These are phyloP conservation scores for Fusarium cyanostomum DNA, from an alignment of 2,329 filamentous ascomycete species.

Conservation along the genomic window DNA sequence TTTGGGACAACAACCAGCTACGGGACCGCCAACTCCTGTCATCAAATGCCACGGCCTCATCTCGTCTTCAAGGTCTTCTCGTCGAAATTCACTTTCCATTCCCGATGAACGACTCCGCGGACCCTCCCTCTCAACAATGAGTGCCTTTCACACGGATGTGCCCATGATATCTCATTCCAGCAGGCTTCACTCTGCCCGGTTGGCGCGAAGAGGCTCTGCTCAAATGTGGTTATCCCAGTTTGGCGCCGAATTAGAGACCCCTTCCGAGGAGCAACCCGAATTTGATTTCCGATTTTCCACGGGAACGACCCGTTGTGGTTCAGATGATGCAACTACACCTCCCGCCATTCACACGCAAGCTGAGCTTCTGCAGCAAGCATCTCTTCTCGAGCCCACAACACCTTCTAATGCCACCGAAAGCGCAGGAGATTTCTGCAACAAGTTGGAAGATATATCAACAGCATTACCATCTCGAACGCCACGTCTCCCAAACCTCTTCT, in stretches of 20 bases:
- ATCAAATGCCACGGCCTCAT: slow-evolving; percentile 49
- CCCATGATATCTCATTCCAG: slow-evolving; percentile 5
- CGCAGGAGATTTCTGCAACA: slow-evolving; percentile 6
- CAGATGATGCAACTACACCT: slow-evolving; percentile 14
- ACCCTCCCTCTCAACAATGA: slow-evolving; percentile 29
- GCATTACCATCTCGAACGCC: slow-evolving; percentile 21
- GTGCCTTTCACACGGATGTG: slow-evolving; percentile 24
- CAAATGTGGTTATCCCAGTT: slow-evolving; percentile 34
- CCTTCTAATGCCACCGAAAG: slow-evolving; percentile 1
- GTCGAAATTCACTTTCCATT: slow-evolving; percentile 8
- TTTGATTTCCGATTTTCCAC: slow-evolving; percentile 12
- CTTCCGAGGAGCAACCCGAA: slow-evolving; percentile 15
- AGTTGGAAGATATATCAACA: slow-evolving; percentile 10
- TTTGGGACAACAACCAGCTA: slow-evolving; percentile 10
- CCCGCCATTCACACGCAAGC: slow-evolving; percentile 2
- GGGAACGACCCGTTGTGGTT: slow-evolving; percentile 19
- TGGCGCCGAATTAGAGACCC: slow-evolving; percentile 23
- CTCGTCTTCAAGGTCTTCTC: slow-evolving; percentile 40
- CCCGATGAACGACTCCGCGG: slow-evolving; percentile 19
- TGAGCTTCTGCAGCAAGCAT: slow-evolving; percentile 1
- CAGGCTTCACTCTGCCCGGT: slow-evolving; percentile 24
- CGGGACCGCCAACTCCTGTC: slow-evolving; percentile 43
- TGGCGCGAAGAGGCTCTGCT: slow-evolving; percentile 23
- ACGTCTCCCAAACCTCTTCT: slow-evolving; percentile 41
- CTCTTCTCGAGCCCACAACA: not conserved